These are phyloP conservation scores for Euphorbia peplus DNA, from an alignment of 345 rosid species.

Conservation along the genomic window DNA sequence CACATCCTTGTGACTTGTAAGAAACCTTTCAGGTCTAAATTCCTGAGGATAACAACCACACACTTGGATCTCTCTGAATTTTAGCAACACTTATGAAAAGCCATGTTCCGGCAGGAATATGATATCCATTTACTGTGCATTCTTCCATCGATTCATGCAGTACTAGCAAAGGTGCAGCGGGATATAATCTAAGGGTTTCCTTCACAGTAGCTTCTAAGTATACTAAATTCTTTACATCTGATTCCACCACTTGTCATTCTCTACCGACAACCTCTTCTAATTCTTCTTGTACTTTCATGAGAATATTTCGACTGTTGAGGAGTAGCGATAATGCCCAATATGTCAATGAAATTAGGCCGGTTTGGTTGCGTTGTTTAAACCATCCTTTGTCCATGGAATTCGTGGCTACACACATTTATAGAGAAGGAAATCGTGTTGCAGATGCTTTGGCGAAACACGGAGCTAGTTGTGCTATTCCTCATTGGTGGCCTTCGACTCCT, in stretches of 20 bases:
- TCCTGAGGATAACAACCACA: neutral
- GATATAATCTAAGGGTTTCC: slow-evolving; percentile 27
- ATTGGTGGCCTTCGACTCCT: no score
- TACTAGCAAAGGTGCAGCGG: neutral
- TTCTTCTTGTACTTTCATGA: slow-evolving; percentile 24
- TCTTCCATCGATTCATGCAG: slow-evolving; percentile 9
- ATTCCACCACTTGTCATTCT: slow-evolving; percentile 22
- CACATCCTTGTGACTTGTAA: slow-evolving; percentile 2
- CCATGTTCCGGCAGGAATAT: slow-evolving; percentile 12
- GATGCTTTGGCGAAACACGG: no score
- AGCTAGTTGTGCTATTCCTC: no score
- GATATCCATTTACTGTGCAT: slow-evolving; percentile 12
- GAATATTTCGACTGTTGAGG: slow-evolving; percentile 3
- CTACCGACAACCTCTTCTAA: slow-evolving; percentile 19
- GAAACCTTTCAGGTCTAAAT: slow-evolving; percentile 19
- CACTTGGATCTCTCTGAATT: slow-evolving; percentile 10
- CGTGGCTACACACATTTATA: no score
- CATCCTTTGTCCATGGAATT: no score
- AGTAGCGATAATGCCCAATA: slow-evolving; percentile 28
- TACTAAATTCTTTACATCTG: slow-evolving; percentile 19
- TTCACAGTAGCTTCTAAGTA: slow-evolving; percentile 28
- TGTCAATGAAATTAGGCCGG: slow-evolving; percentile 9
- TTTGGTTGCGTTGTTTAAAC: no score
- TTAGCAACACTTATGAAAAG: slow-evolving; percentile 4
- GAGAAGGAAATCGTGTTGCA: no score